phyloP scores from a whole-genome alignment of 2,329 filamentous ascomycete genomes.

The Monilinia laxa region DNA sequence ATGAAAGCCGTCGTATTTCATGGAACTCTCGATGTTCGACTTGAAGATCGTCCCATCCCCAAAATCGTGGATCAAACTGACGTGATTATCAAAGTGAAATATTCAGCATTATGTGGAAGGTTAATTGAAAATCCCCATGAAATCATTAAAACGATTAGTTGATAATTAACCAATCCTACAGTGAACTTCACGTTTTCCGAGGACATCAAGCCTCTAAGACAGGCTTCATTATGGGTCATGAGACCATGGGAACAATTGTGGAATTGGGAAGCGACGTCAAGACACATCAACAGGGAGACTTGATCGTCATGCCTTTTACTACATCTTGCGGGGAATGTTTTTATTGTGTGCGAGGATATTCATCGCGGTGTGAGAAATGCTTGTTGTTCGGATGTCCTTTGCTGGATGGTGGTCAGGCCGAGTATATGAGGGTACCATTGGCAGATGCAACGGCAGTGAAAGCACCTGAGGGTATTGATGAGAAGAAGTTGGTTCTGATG shows the following conservation, averaged over 20 bases:
- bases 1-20: slow-evolving; percentile 93
- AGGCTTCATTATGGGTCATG: slow-evolving; percentile 70
- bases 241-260: slow-evolving; percentile 76
- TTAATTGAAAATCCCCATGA: slow-evolving; percentile 45
- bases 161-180: slow-evolving; percentile 3
- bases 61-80: slow-evolving; percentile 69
- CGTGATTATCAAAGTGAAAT: slow-evolving; percentile 78
- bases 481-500: slow-evolving; percentile 80
- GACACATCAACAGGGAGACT: slow-evolving; percentile 70
- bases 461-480: slow-evolving; percentile 68
- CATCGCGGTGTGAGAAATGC: slow-evolving; percentile 72
- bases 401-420: slow-evolving; percentile 78
- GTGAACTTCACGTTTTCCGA: slow-evolving; percentile 81
- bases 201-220: slow-evolving; percentile 70
- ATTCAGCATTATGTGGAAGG: slow-evolving; percentile 86
- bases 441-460: slow-evolving; percentile 80
- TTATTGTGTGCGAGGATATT: slow-evolving; percentile 76
- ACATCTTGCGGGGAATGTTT: slow-evolving; percentile 74
- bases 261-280: slow-evolving; percentile 67
- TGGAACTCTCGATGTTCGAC: slow-evolving; percentile 45
- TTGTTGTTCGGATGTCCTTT: slow-evolving; percentile 67
- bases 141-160: neutral
- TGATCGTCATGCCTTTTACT: slow-evolving; percentile 81
- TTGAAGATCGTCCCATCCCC: slow-evolving; percentile 80
- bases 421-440: slow-evolving; percentile 77